These are phyloP conservation scores for Senna tora DNA, from an alignment of 306 rosid genomes.

Conservation along the genomic window DNA sequence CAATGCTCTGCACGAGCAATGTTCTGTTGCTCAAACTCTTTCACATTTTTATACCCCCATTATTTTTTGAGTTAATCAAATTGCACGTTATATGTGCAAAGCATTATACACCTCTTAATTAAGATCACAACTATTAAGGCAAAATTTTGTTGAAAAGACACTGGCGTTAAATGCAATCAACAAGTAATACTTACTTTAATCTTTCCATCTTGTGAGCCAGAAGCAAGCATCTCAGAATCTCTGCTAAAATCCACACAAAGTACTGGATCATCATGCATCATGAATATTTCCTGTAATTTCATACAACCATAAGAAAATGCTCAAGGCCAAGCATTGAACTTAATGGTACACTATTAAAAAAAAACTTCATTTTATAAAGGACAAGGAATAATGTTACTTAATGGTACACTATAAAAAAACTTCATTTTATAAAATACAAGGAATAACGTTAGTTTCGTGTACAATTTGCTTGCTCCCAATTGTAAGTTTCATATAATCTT, in stretches of 20 bases:
- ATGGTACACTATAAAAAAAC: slow-evolving; percentile 11
- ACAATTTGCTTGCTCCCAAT: slow-evolving; percentile 5
- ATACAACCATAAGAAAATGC: slow-evolving; percentile 45
- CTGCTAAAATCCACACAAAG: slow-evolving; percentile 95
- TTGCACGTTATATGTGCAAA: not conserved
- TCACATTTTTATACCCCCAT: not conserved
- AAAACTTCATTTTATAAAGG: slow-evolving; percentile 28
- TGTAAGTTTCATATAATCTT: slow-evolving; percentile 10
- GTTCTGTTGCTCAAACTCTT: slow-evolving; percentile 1
- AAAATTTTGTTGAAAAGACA: slow-evolving; percentile 15
- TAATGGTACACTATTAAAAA: slow-evolving; percentile 2
- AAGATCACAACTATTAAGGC: slow-evolving; percentile 22
- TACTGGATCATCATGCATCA: slow-evolving; percentile 97
- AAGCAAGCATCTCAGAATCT: slow-evolving; percentile 95
- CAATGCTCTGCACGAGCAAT: slow-evolving; percentile 6
- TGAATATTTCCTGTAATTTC: slow-evolving; percentile 85
- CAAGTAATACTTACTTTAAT: slow-evolving; percentile 73
- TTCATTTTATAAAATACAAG: slow-evolving; percentile 23
- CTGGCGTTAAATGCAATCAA: slow-evolving; percentile 29
- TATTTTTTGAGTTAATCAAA: not conserved
- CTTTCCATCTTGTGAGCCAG: slow-evolving; percentile 97
- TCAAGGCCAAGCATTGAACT: slow-evolving; percentile 10
- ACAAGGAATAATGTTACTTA: slow-evolving; percentile 3
- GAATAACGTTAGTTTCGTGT: not conserved
- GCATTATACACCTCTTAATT: not conserved